Evolutionary conservation across 2,329 filamentous ascomycete genomes (phyloP), one percentile per base, ranked within the genome.

Genomic region (Fusarium hostae): DNA sequence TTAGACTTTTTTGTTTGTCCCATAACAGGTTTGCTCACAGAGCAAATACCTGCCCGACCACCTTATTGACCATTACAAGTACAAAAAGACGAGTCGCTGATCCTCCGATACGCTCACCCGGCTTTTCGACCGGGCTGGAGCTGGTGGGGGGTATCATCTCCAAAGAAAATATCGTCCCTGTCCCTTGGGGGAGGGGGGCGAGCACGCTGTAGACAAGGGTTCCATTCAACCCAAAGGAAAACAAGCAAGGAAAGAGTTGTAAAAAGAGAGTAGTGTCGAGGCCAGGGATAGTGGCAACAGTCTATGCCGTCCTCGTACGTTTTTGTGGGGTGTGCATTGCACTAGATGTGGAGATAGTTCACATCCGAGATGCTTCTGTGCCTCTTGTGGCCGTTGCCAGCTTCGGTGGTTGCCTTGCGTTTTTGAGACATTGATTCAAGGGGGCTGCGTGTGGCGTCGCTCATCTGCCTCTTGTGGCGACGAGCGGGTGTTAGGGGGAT

Each of bases 401-500:
- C 78, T 47, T 86, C 85, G 22, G 78, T 79, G 6, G 86, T 83
- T 32, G 87, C 86, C 79, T 89, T 90, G 68, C 88, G 85, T 80
- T 89, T 90, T 59, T 86, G 83, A 32, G 85, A 83, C 30, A 82
- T 71, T 5, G 80, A 78, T 32, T 86, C 84, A 13, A 88, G 81
- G 24, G 87, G 86, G 74, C 86, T 89, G 67, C 84, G 84, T 40
- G 82, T 77, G 39, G 82, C 72, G 61, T 86, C 84, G 55, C 83
- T 79, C 75, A 82, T 77, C 43, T 81, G 79, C 62, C 81, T 84
- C 81, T 87, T 89, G 44, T 87, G 86, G 67, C 89, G 88, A 55
- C 91, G 87, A 51, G 88, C 84, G 3, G 91, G 91, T 6, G 91
- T 92, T 67, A 93, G 87, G n/a, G 91, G 90, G 5, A 89, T 86